A percentile compares a stretch with the other conserved stretches of the same genome.
Conservation (phyloP, 768 basidiomycete genomes). For the Myochromella boudieri region DNA sequence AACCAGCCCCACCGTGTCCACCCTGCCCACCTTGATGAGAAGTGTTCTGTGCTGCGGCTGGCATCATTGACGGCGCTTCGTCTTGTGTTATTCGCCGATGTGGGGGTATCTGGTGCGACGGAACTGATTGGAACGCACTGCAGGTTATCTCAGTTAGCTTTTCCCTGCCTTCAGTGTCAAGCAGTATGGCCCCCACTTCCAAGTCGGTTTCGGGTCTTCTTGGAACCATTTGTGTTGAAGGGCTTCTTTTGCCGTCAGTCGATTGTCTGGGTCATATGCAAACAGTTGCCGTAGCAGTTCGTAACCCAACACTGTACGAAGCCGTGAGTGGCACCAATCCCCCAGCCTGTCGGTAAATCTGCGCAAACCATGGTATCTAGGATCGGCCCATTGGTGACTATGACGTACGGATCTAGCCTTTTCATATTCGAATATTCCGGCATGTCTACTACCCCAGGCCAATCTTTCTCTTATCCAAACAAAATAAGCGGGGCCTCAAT, state of each 20-base stretch:
- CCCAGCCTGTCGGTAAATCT: conserved; percentile 55
- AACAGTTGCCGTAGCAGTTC: conserved; percentile 88
- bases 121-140: conserved; percentile 75
- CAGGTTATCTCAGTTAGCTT: neutral
- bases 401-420: conserved; percentile 66
- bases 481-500: neutral
- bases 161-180: neutral
- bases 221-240: conserved; percentile 89
- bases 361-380: neutral
- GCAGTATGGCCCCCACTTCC: conserved; percentile 59
- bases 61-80: conserved; percentile 87
- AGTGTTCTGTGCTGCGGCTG: conserved; percentile 47
- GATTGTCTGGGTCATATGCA: conserved; percentile 84
- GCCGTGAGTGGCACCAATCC: conserved; percentile 75
- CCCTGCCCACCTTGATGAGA: conserved; percentile 39
- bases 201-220: conserved; percentile 83
- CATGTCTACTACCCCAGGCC: conserved; percentile 84
- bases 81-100: conserved; percentile 89
- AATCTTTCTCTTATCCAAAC: conserved; percentile 64
- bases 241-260: conserved; percentile 82
- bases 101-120: conserved; percentile 72
- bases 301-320: conserved; percentile 62
- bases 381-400: neutral
- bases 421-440: conserved; percentile 87
- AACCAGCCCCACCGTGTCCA: conserved; percentile 28